Percentiles rank a stretch among this genome's conserved stretches.
phyloP scores from a whole-genome alignment of 1,284 basidiomycete genomes.

The Somion occarium region DNA sequence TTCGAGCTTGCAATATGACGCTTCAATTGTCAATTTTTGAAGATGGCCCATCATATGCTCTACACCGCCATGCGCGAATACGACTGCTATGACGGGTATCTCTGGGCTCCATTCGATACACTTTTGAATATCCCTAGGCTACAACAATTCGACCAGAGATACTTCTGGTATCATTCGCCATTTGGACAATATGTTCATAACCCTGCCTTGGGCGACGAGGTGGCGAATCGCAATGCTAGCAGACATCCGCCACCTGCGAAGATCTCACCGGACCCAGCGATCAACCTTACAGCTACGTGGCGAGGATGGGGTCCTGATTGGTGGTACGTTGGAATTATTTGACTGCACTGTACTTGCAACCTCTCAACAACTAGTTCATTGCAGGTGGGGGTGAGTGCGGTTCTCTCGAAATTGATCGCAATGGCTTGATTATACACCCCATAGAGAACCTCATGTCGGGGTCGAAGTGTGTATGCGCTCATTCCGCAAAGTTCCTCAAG shows the following conservation, averaged over 20 bases:
- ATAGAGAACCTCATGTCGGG: slow-evolving; percentile 41
- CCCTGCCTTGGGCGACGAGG: slow-evolving; percentile 24
- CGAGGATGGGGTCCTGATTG: slow-evolving; percentile 37
- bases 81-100: slow-evolving; percentile 45
- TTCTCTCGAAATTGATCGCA: not conserved
- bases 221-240: slow-evolving; percentile 16
- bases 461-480: slow-evolving; percentile 38
- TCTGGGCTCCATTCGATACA: slow-evolving; percentile 49
- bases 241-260: slow-evolving; percentile 32
- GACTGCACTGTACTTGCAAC: not conserved
- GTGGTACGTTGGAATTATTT: slow-evolving; percentile 31
- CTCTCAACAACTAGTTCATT: not conserved
- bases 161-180: slow-evolving; percentile 48
- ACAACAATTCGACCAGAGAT: slow-evolving; percentile 38
- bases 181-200: slow-evolving; percentile 39
- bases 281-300: slow-evolving; percentile 33
- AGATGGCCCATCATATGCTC: slow-evolving; percentile 52
- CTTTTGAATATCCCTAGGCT: slow-evolving; percentile 45
- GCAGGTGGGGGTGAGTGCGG: slow-evolving; percentile 37
- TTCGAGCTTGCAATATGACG: not conserved
- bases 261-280: slow-evolving; percentile 35
- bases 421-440: not conserved
- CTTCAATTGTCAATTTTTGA: not conserved
- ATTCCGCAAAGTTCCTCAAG: slow-evolving; percentile 30
- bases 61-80: slow-evolving; percentile 40